Evolutionary conservation across 257 asterid species (phyloP).

Genomic region (Catharanthus roseus): DNA sequence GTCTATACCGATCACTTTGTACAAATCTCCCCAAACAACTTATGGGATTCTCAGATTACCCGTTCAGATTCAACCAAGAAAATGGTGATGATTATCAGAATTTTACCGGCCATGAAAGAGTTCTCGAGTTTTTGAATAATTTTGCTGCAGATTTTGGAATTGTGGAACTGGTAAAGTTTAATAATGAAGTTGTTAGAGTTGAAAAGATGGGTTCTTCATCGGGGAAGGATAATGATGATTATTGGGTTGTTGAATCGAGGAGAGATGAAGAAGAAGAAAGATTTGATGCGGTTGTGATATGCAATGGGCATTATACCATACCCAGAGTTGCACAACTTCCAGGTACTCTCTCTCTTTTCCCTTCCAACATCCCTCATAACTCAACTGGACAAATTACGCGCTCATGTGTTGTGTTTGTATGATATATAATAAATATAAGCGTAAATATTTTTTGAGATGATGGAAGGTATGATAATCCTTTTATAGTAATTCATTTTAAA

Average conservation of each 20-base stretch:
- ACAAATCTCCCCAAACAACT: constrained; percentile 49
- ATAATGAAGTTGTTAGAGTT: constrained; percentile 38
- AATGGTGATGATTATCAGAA: constrained; percentile 20
- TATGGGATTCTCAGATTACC: constrained; percentile 53
- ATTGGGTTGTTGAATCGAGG: constrained; percentile 46
- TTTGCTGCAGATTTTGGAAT: constrained; percentile 38
- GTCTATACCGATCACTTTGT: constrained; percentile 39
- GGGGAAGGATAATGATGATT: constrained; percentile 16
- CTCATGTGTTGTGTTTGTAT: too few species aligned
- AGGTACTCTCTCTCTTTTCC: too few species aligned
- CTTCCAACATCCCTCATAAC: too few species aligned
- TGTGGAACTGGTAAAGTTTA: constrained; percentile 33
- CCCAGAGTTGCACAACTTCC: constrained; percentile 40
- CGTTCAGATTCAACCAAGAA: constrained; percentile 23
- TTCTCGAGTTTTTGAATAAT: constrained; percentile 41
- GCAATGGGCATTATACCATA: constrained; percentile 44
- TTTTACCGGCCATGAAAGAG: constrained; percentile 50
- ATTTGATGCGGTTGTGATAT: constrained; percentile 53
- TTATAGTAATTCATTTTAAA: too few species aligned
- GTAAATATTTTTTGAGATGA: too few species aligned
- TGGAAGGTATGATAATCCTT: too few species aligned
- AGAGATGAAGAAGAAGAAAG: constrained; percentile 16
- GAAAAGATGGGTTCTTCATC: too few species aligned
- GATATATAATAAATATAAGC: too few species aligned
- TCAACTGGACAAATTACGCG: too few species aligned